These are phyloP conservation scores for Gracilaria domingensis DNA, from an alignment of 23 red algal genomes.

Conservation along the genomic window DNA sequence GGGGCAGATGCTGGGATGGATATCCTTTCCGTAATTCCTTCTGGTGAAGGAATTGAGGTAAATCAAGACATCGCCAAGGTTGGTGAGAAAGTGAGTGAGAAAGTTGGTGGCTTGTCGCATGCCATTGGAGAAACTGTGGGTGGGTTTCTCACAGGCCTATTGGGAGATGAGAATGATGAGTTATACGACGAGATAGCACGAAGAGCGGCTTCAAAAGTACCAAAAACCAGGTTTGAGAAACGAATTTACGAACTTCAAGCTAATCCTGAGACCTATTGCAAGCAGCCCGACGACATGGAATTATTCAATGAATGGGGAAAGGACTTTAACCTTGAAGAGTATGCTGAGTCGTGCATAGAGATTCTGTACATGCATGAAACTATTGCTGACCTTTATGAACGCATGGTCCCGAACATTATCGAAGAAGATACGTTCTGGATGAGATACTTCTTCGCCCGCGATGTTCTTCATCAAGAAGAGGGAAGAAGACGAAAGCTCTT, in stretches of 20 bases:
- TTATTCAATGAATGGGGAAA: constrained; percentile 64
- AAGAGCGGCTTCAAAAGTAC: constrained; percentile 14
- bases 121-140: constrained; percentile 72
- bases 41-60: constrained; percentile 44
- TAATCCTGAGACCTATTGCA: constrained; percentile 73
- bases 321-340: constrained; percentile 53
- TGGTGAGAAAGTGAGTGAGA: constrained; percentile 48
- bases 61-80: constrained; percentile 72
- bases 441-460: constrained; percentile 65
- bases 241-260: constrained; percentile 55
- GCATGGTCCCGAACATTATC: constrained; percentile 64
- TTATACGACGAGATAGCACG: constrained; percentile 29
- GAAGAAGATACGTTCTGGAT: constrained; percentile 76
- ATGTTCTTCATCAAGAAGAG: constrained; percentile 62
- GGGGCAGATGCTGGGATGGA: constrained; percentile 45
- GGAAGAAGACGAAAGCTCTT: constrained; percentile 63
- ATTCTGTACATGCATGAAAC: constrained; percentile 58
- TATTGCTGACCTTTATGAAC: constrained; percentile 67
- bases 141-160: constrained; percentile 46
- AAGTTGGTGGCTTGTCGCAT: constrained; percentile 14
- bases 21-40: constrained; percentile 33
- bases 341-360: constrained; percentile 43
- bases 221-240: constrained; percentile 70
- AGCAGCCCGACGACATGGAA: constrained; percentile 57
- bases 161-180: constrained; percentile 43